Evolutionary conservation across 805 yeast genomes (phyloP).

Genomic region (Candida nemodendra): DNA sequence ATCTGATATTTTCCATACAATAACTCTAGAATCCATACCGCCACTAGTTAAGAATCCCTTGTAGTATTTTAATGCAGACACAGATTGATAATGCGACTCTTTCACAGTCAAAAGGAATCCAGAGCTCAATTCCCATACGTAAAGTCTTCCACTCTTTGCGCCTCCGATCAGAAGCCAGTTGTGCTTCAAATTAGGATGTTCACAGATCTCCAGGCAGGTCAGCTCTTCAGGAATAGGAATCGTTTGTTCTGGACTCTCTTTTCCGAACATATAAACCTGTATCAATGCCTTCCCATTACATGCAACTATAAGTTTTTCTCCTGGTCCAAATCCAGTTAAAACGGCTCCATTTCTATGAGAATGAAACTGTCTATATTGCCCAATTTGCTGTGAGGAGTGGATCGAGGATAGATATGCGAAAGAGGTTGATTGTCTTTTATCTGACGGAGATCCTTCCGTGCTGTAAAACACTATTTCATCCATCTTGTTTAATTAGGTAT

Average conservation of each 20-base stretch:
- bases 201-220: slow-evolving; percentile 50
- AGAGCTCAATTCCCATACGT: slow-evolving; percentile 81
- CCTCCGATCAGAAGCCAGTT: slow-evolving; percentile 70
- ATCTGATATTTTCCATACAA: slow-evolving; percentile 71
- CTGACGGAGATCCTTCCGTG: slow-evolving; percentile 44
- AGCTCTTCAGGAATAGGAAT: slow-evolving; percentile 83
- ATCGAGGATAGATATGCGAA: slow-evolving; percentile 41
- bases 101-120: slow-evolving; percentile 71
- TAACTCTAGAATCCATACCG: slow-evolving; percentile 78
- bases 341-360: slow-evolving; percentile 45
- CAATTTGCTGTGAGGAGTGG: slow-evolving; percentile 47
- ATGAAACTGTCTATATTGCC: slow-evolving; percentile 53
- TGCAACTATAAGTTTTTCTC: slow-evolving; percentile 59
- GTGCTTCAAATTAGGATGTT: slow-evolving; percentile 28
- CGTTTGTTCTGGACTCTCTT: slow-evolving; percentile 71
- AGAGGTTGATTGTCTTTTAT: slow-evolving; percentile 35
- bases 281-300: slow-evolving; percentile 71
- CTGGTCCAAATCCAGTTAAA: slow-evolving; percentile 44
- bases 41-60: slow-evolving; percentile 72
- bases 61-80: slow-evolving; percentile 55
- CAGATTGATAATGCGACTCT: slow-evolving; percentile 82
- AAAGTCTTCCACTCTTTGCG: slow-evolving; percentile 69
- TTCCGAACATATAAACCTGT: slow-evolving; percentile 68
- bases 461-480: slow-evolving; percentile 52
- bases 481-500: too few species aligned